Evolutionary conservation across 1,284 basidiomycete genomes (phyloP), one percentile per base, ranked within the genome.

Genomic region (Leccinum subspadiceum): DNA sequence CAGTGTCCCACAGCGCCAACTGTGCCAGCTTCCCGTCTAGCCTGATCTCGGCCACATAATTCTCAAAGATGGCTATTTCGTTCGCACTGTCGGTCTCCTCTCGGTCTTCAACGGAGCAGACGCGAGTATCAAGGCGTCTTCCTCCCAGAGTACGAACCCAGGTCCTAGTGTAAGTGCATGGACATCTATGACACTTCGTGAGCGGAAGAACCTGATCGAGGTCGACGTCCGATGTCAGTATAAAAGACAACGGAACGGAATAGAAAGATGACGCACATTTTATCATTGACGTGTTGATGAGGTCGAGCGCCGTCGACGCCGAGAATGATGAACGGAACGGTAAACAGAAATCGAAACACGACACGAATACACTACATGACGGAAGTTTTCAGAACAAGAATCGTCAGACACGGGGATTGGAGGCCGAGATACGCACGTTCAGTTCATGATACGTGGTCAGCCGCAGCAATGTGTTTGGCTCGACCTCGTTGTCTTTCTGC

Each of bases 381-480:
- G 2, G 13, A 44, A 12, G 9, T 17, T 44, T 44, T 44, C 39
- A 44, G 9, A 49, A 15, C 12, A 20, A 44, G 10, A 44, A 44
- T 33, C 3, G 24, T 15, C 44, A 48, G 17, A 20, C 20, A 3
- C 6, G 41, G 41, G 5, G 41, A 44, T 44, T 1, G 41, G 17
- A 20, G 9, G 41, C 17, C 5, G 17, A 15, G 49, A 24, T 5
- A 74, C 86, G 44, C 64, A 92, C 89, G 64, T 92, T 92, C 51
- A 92, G 73, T 68, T 92, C 90, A 49, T 89, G 86, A 70, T 90
- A 92, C 63, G 87, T 90, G 15, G 85, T 87, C 51, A 92, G 73
- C 20, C 89, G 82, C 41, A 90, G 79, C 52, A 92, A 78, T 2
- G 87, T 89, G 33, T 67, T 75, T 17, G 66, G 78, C 55, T 92